These are phyloP conservation scores for Neofusicoccum cordaticola DNA, from an alignment of 2,329 filamentous ascomycete genomes.

Conservation along the genomic window DNA sequence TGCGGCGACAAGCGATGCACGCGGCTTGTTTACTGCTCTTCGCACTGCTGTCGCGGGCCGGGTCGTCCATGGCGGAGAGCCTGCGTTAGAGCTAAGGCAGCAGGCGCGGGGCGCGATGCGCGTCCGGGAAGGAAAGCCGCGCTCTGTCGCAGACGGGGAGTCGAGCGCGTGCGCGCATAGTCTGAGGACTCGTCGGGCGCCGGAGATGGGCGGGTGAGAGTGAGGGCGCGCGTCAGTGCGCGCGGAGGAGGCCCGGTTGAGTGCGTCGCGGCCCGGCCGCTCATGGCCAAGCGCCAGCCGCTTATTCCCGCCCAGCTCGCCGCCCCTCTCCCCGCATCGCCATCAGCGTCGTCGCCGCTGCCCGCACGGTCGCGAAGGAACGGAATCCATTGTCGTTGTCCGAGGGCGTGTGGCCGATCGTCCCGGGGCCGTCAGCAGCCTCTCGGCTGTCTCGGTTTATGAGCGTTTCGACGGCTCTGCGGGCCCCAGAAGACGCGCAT, in stretches of 20 bases:
- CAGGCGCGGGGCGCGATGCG: background rate
- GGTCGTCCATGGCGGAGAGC: background rate
- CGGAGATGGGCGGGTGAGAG: no score
- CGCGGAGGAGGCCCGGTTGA: no score
- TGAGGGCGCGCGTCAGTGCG: no score
- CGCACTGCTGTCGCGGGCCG: background rate
- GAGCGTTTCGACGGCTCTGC: background rate
- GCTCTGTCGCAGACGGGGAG: background rate
- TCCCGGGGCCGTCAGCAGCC: background rate
- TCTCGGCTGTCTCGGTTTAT: background rate
- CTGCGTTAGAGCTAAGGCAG: background rate
- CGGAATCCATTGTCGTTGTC: background rate
- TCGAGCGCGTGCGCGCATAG: background rate
- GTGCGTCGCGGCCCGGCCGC: background rate
- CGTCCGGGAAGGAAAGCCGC: background rate
- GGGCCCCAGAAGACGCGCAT: background rate
- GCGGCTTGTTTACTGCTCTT: slow-evolving; percentile 46
- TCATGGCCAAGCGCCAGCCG: background rate
- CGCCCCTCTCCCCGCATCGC: background rate
- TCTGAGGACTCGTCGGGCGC: no score
- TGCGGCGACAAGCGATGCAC: slow-evolving; percentile 63
- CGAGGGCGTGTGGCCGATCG: background rate
- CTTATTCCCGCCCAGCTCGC: background rate
- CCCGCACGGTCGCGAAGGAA: background rate
- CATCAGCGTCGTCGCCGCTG: background rate